A percentile compares a stretch with the other conserved stretches of the same genome.
Evolutionary conservation across 768 basidiomycete species (phyloP).

Genomic region (Tulasnella sp.): DNA sequence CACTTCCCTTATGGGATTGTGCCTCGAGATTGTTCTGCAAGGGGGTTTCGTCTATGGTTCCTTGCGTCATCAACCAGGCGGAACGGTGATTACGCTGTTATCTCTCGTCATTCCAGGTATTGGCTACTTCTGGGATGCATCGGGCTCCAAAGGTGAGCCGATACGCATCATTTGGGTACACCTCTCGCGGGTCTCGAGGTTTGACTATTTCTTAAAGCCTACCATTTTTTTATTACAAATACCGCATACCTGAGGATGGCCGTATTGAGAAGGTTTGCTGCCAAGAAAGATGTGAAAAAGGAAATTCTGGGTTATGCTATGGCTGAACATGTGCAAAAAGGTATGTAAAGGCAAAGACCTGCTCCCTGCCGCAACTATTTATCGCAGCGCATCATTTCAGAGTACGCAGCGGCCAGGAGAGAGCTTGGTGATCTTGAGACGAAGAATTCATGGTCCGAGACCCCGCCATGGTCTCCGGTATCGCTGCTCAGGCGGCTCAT

Average conservation of each 20-base stretch:
- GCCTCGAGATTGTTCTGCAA: not conserved
- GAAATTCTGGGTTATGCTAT: not conserved
- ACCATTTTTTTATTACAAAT: not conserved
- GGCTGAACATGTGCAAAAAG: not conserved
- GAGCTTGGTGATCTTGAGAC: not conserved
- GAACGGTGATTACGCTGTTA: not conserved
- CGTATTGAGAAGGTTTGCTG: not conserved
- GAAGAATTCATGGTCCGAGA: not conserved
- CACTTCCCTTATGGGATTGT: not conserved
- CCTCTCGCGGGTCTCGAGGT: not conserved
- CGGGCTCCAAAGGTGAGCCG: not conserved
- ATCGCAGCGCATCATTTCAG: too few species aligned
- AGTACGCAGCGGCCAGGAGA: not conserved
- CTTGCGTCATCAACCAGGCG: conserved; percentile 5
- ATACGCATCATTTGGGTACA: not conserved
- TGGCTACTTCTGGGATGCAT: not conserved
- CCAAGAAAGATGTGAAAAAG: not conserved
- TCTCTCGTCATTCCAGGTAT: not conserved
- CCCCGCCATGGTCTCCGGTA: not conserved
- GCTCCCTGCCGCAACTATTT: too few species aligned
- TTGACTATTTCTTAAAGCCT: not conserved
- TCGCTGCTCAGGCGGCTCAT: not conserved
- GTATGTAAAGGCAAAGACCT: too few species aligned
- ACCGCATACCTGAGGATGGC: not conserved
- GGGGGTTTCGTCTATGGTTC: not conserved